phyloP scores from a whole-genome alignment of 306 rosid species.

The Castanopsis chinensis region DNA sequence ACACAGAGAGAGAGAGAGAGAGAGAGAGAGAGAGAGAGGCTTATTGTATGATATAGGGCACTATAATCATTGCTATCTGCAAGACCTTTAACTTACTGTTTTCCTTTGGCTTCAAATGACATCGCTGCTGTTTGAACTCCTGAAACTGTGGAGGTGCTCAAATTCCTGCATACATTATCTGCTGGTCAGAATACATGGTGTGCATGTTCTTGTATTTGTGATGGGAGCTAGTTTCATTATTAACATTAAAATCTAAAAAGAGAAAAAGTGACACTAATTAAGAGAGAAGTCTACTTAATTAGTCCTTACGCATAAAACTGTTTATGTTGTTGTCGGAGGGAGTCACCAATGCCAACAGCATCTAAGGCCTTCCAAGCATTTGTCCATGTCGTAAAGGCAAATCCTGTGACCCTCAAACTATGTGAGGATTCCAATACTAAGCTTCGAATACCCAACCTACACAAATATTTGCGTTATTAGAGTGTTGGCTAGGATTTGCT shows the following conservation, averaged over 20 bases:
- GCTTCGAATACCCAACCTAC: constrained; percentile 59
- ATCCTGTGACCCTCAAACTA: constrained; percentile 55
- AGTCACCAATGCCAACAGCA: constrained; percentile 48
- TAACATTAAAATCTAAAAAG: background rate
- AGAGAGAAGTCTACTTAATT: constrained; percentile 24
- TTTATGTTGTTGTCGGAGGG: constrained; percentile 50
- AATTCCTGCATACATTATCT: constrained; percentile 36
- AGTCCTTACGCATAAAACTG: constrained; percentile 11
- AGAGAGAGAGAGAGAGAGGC: background rate
- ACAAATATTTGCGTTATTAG: background rate
- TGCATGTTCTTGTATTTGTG: background rate
- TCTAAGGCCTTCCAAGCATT: constrained; percentile 86
- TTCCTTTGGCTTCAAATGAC: constrained; percentile 24
- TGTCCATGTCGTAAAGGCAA: constrained; percentile 46
- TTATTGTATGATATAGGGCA: background rate
- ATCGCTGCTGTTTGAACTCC: constrained; percentile 41
- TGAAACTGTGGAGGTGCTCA: constrained; percentile 35
- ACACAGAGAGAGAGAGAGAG: background rate
- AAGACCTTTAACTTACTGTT: constrained; percentile 38
- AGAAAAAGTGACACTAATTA: background rate
- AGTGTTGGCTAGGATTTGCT: too few species aligned
- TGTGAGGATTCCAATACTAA: constrained; percentile 62
- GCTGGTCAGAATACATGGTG: background rate
- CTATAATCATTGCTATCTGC: background rate
- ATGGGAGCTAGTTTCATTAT: too few species aligned